Evolutionary conservation across 129 eudicot species (phyloP), one percentile per base, ranked within the genome.

Genomic region (Chrysanthemum lavandulifolium): DNA sequence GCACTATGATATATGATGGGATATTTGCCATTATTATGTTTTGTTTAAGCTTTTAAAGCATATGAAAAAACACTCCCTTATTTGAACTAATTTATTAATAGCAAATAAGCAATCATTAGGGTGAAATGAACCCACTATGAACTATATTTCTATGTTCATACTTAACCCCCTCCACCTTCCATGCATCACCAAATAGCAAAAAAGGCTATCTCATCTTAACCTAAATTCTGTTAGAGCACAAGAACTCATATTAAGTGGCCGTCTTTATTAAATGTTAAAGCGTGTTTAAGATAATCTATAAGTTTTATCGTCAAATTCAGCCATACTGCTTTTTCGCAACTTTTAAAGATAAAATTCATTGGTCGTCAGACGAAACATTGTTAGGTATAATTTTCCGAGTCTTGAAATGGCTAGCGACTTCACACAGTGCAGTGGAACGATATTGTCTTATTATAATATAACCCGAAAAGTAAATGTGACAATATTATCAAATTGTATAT

Each of bases 1-100:
- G 73, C 82, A 72, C 82, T 65, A 78, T 72, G 33, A 78, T 54
- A 43, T 57, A 57, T 78, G 72, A 78, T 71, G 82, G 77, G 82
- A 72, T 78, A 45, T 55, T 43, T 63, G 51, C 61, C 61, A 78
- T 71, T 78, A 78, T 78, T 78, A 71, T 78, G 68, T 65, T 56
- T 65, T 63, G 29, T 71, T 78, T 62, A 23, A 62, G 51, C 73
- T 71, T 78, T 45, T 64, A 36, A 54, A 55, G 69, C 58, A 43
- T 56, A 56, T 71, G 48, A n/a, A 29, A 54, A 71, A n/a, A 53
- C 19, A 56, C 29, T 6, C 62, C 52, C 70, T 31, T 13, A 51
- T 7, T 62, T 53, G 23, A 43, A 45, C 67, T 76, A 68, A 63
- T 62, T 62, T 53, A 53, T 63, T 10, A 61, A 61, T 60, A 68